Evolutionary conservation across 176 grass and related monocot genomes (phyloP), one percentile per base, ranked within the genome.

Genomic region (Hyparrhenia diplandra): DNA sequence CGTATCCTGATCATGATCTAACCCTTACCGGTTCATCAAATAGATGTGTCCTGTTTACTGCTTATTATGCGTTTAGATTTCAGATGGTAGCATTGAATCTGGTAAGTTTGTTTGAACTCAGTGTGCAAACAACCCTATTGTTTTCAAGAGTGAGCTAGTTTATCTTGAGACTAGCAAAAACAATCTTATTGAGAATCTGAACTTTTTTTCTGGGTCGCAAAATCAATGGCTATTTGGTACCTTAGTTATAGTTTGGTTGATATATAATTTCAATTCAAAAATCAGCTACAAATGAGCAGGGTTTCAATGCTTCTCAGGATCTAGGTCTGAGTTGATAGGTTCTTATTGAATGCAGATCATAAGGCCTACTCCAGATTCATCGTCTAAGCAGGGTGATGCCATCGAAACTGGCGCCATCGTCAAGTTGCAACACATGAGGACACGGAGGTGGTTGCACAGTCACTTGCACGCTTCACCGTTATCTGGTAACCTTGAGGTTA

Each of bases 401-500:
- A 80, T 91, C 36, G 75, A 84, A 74, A 91, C 60, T 62, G 92
- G 92, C 65, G 78, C 40, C 35, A 85, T 91, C 74, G 43, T 94
- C 67, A 86, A 77, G 78, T 68, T 94, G 67, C 92, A 94, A 75
- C 92, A 94, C 25, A 94, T 91, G 92, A 88, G 30, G 73, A 94
- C 92, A 13, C 67, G 83, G 30, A 91, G 23, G 82, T 94, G 92
- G 92, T 80, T 94, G 27, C 92, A 94, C 74, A 94, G 92, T 74
- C 92, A 94, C 55, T 55, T 91, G 89, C 80, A 91, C 24, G 86
- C 89, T 74, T 94, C 92, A 65, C 92, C 92, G 4, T 84, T 94
- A 82, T 91, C 92, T 25, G 92, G 89, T 74, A 94, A 94, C 83
- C 77, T 94, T 52, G 92, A 94, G 92, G 92, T 94, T 79, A 87